Conservation (phyloP, 2,329 filamentous ascomycete genomes). For the Ophiostoma fasciatum region DNA sequence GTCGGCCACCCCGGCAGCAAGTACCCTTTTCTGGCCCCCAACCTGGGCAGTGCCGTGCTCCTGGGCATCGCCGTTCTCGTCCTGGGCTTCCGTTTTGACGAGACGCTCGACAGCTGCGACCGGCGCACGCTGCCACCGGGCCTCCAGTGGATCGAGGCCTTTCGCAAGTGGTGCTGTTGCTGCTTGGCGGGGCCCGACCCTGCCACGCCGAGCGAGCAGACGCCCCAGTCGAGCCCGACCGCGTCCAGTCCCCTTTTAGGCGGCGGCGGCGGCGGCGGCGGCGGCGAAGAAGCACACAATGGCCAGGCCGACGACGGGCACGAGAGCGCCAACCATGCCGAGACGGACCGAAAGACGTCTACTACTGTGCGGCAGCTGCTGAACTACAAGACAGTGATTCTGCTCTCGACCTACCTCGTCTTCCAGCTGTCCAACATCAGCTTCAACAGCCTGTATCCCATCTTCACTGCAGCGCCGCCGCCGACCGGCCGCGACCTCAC, state of each 20-base stretch:
- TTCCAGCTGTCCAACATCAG: conserved; percentile 91
- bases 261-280: not conserved
- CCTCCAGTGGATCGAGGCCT: conserved; percentile 18
- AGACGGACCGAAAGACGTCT: conserved; percentile 21
- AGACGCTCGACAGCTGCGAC: conserved; percentile 51
- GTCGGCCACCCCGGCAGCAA: conserved; percentile 47
- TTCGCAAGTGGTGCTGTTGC: conserved; percentile 15
- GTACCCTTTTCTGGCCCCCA: conserved; percentile 77
- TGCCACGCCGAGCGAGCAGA: conserved; percentile 8
- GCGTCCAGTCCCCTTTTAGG: conserved; percentile 2
- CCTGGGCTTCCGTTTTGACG: conserved; percentile 68
- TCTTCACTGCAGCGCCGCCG: conserved; percentile 63
- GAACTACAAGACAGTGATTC: conserved; percentile 66
- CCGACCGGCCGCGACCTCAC: conserved; percentile 65
- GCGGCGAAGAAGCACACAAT: not conserved
- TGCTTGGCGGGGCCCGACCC: not conserved
- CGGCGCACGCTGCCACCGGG: conserved; percentile 10
- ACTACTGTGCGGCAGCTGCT: conserved; percentile 38
- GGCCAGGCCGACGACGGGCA: not conserved
- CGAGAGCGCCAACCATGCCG: conserved; percentile 25
- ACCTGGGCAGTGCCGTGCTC: conserved; percentile 60
- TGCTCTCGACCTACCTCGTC: conserved; percentile 76
- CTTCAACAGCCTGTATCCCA: conserved; percentile 89
- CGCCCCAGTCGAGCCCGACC: conserved; percentile 1
- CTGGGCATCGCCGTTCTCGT: conserved; percentile 59